Percentiles rank a stretch among this genome's conserved stretches.
phyloP scores from a whole-genome alignment of 257 asterid genomes.

The Lycium ferocissimum region DNA sequence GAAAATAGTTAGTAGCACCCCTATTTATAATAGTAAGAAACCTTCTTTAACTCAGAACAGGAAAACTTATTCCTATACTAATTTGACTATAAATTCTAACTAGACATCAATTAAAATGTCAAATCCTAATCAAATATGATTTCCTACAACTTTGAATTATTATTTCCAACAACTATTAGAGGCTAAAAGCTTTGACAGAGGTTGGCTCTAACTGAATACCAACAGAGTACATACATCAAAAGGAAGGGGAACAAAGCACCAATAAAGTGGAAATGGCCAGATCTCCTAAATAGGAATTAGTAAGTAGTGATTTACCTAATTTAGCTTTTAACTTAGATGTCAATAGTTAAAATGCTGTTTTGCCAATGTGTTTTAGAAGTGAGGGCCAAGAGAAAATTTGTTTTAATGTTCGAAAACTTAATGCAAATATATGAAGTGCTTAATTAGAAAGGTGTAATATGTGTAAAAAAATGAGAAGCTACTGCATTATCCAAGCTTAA shows the following conservation, averaged over 20 bases:
- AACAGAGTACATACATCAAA: background rate
- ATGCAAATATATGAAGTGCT: background rate
- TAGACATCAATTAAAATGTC: too few relatives aligned
- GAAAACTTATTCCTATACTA: too few relatives aligned
- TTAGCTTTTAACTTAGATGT: background rate
- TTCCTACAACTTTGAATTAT: too few relatives aligned
- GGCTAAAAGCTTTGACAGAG: background rate
- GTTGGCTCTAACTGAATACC: background rate
- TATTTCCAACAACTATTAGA: background rate
- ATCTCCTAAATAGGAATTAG: background rate
- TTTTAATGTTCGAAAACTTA: background rate
- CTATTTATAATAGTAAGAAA: too few relatives aligned
- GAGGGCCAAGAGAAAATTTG: background rate
- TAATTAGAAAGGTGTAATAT: background rate
- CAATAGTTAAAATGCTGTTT: background rate
- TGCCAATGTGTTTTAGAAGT: too few relatives aligned
- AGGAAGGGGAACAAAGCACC: background rate
- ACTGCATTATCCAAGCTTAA: too few relatives aligned
- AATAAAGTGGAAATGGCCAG: background rate
- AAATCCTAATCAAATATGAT: too few relatives aligned
- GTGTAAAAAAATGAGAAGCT: constrained; percentile 14
- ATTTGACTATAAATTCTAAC: too few relatives aligned
- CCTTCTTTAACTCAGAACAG: too few relatives aligned
- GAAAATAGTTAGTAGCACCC: too few relatives aligned
- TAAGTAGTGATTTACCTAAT: background rate